phyloP scores from a whole-genome alignment of 768 basidiomycete species.

The Amanita inopinata region DNA sequence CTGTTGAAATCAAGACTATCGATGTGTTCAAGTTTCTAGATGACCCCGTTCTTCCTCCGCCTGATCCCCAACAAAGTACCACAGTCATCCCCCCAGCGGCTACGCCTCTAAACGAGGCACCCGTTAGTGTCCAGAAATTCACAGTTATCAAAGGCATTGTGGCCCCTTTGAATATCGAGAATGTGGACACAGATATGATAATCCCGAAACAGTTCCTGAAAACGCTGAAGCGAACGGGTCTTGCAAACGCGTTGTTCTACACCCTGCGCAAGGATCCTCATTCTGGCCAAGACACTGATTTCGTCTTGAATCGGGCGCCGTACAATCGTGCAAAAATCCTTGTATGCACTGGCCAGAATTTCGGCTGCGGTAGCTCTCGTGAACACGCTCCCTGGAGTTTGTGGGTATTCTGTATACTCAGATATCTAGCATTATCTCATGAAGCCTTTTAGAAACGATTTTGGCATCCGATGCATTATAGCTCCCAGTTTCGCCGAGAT shows the following conservation, averaged over 20 bases:
- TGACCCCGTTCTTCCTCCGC: slow-evolving; percentile 51
- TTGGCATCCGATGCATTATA: slow-evolving; percentile 82
- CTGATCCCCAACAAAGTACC: slow-evolving; percentile 27
- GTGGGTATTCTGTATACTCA: slow-evolving; percentile 31
- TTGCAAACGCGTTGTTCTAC: slow-evolving; percentile 76
- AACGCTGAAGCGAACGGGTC: slow-evolving; percentile 82
- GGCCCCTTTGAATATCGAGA: slow-evolving; percentile 72
- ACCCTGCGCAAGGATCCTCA: slow-evolving; percentile 70
- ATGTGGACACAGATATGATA: slow-evolving; percentile 91
- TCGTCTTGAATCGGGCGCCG: slow-evolving; percentile 73
- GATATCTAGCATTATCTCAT: neutral
- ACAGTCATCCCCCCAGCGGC: slow-evolving; percentile 23
- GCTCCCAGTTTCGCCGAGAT: slow-evolving; percentile 89
- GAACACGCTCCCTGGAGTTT: slow-evolving; percentile 88
- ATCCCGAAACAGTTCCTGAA: slow-evolving; percentile 93
- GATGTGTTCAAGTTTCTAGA: slow-evolving; percentile 72
- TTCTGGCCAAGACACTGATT: slow-evolving; percentile 75
- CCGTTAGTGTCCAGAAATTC: slow-evolving; percentile 52
- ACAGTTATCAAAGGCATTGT: slow-evolving; percentile 63
- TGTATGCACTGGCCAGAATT: slow-evolving; percentile 80
- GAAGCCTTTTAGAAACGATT: slow-evolving; percentile 53
- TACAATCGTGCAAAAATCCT: slow-evolving; percentile 71
- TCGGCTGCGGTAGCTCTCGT: slow-evolving; percentile 84
- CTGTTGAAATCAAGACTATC: slow-evolving; percentile 48
- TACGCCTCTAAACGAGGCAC: slow-evolving; percentile 31